Conservation (phyloP, 1,139 yeast species). For the Suhomyces atakaporum region DNA sequence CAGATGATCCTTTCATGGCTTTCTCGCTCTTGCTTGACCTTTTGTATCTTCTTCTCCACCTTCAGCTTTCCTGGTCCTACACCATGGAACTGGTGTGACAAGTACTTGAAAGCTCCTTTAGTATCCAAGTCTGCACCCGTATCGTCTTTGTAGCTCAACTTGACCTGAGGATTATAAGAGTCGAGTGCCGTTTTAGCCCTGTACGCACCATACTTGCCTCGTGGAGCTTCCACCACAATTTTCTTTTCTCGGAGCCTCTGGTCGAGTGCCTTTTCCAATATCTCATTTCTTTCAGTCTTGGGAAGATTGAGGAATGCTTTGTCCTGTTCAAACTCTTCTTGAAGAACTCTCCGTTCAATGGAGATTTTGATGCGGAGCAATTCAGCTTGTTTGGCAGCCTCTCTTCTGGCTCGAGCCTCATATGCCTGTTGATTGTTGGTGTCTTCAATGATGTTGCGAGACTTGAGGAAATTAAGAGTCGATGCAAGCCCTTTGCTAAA, state of each 20-base stretch:
- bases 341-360: constrained; percentile 42
- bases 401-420: constrained; percentile 25
- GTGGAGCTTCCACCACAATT: constrained; percentile 20
- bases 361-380: constrained; percentile 34
- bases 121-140: constrained; percentile 63
- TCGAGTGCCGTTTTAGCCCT: constrained; percentile 26
- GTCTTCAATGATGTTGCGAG: constrained; percentile 38
- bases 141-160: constrained; percentile 68
- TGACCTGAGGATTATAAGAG: constrained; percentile 65
- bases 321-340: constrained; percentile 42
- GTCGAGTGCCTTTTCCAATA: constrained; percentile 33
- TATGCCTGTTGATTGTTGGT: constrained; percentile 19
- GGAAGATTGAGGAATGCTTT: constrained; percentile 32
- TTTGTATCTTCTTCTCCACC: constrained; percentile 15
- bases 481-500: constrained; percentile 55
- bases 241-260: constrained; percentile 30
- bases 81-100: constrained; percentile 90
- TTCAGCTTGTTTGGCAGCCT: constrained; percentile 35
- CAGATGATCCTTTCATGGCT: constrained; percentile 6
- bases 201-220: constrained; percentile 14
- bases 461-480: constrained; percentile 54
- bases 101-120: constrained; percentile 81
- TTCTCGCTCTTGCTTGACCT: constrained; percentile 8
- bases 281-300: constrained; percentile 30
- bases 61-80: constrained; percentile 20